Conservation (phyloP, 2,329 filamentous ascomycete species). For the Aspergillus sp. region DNA sequence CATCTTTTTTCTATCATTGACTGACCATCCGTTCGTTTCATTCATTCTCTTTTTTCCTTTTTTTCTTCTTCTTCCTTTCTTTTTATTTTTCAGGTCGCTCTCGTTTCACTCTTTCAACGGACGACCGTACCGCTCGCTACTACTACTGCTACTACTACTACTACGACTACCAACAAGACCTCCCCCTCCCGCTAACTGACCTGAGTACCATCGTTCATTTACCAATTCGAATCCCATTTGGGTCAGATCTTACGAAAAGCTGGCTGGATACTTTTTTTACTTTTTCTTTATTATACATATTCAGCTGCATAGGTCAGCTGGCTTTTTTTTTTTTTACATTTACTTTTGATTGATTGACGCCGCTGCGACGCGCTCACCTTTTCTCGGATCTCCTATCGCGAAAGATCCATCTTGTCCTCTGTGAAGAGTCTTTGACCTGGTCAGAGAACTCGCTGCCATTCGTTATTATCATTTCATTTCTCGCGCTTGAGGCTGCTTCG, state of each 20-base stretch:
- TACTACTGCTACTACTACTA: slow-evolving; percentile 1
- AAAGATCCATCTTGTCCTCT: neutral
- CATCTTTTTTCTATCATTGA: slow-evolving; percentile 17
- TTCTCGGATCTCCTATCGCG: neutral
- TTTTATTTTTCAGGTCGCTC: slow-evolving; percentile 22
- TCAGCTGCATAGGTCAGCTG: slow-evolving; percentile 34
- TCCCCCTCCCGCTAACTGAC: neutral
- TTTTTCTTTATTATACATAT: no score
- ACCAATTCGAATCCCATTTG: neutral
- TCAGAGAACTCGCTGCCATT: slow-evolving; percentile 20
- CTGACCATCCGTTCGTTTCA: slow-evolving; percentile 11
- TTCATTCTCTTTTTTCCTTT: slow-evolving; percentile 13
- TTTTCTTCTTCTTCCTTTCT: slow-evolving; percentile 17
- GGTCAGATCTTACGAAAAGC: neutral
- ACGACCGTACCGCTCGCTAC: slow-evolving; percentile 32
- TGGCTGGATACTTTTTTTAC: slow-evolving; percentile 7
- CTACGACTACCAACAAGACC: slow-evolving; percentile 25
- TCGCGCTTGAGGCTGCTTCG: slow-evolving; percentile 32
- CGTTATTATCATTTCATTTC: slow-evolving; percentile 17
- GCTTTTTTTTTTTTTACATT: slow-evolving; percentile 14
- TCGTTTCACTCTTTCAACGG: slow-evolving; percentile 47
- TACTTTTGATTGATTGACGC: slow-evolving; percentile 13
- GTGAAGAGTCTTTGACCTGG: neutral
- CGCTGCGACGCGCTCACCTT: slow-evolving; percentile 28
- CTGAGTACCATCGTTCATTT: neutral